Evolutionary conservation across 1,284 basidiomycete genomes (phyloP).

Genomic region (Boletus sp.): DNA sequence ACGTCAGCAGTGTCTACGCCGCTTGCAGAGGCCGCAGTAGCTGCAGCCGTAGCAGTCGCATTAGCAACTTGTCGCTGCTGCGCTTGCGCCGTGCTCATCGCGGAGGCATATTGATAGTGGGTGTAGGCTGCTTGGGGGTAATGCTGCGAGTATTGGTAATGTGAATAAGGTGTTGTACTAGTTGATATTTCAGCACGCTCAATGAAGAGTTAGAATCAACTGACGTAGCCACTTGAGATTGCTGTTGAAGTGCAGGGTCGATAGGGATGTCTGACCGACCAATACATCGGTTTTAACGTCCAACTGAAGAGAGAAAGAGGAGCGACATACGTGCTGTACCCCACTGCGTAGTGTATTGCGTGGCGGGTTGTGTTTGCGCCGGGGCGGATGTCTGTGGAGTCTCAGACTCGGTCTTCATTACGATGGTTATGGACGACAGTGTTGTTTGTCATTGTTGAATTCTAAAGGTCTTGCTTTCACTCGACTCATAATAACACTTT

Average conservation of each 20-base stretch:
- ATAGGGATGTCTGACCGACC: slow-evolving; percentile 60
- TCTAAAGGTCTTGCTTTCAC: slow-evolving; percentile 10
- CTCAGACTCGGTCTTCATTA: slow-evolving; percentile 43
- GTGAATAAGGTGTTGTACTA: slow-evolving; percentile 47
- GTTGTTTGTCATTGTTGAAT: slow-evolving; percentile 29
- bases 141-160: slow-evolving; percentile 54
- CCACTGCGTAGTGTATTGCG: slow-evolving; percentile 46
- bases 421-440: slow-evolving; percentile 6
- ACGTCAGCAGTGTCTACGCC: slow-evolving; percentile 67
- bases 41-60: slow-evolving; percentile 17
- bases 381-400: slow-evolving; percentile 39
- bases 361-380: slow-evolving; percentile 31
- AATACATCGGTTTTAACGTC: slow-evolving; percentile 5
- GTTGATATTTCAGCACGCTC: slow-evolving; percentile 13
- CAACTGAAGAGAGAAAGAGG: slow-evolving; percentile 6
- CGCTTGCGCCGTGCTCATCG: slow-evolving; percentile 32
- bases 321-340: slow-evolving; percentile 43
- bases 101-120: slow-evolving; percentile 54
- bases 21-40: slow-evolving; percentile 31
- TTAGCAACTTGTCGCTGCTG: slow-evolving; percentile 37
- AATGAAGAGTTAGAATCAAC: slow-evolving; percentile 10
- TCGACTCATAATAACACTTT: too few relatives aligned
- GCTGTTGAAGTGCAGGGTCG: slow-evolving; percentile 69
- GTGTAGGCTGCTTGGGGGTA: slow-evolving; percentile 57
- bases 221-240: slow-evolving; percentile 54